These are phyloP conservation scores for Boletus sensibilis DNA, from an alignment of 768 basidiomycete genomes.

Conservation along the genomic window DNA sequence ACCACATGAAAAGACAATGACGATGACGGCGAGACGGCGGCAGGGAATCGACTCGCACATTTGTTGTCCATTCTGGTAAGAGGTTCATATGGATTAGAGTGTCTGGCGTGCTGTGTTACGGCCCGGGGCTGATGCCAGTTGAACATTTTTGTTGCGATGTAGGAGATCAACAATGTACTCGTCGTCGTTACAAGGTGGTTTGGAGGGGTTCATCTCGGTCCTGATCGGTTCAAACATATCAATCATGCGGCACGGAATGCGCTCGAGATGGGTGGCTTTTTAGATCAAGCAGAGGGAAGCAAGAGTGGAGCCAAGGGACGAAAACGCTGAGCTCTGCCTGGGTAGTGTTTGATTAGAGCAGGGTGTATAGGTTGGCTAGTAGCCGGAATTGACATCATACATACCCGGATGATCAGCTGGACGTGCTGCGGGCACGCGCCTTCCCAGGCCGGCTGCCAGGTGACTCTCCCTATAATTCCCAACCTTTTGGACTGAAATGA, in stretches of 20 bases:
- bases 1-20: conserved; percentile 67
- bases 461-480: conserved; percentile 2
- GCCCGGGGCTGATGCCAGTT: neutral
- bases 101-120: neutral
- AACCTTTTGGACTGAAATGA: conserved; percentile 9
- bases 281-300: conserved; percentile 49
- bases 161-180: conserved; percentile 83
- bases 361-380: neutral
- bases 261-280: conserved; percentile 82
- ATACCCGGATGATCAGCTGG: neutral
- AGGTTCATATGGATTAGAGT: neutral
- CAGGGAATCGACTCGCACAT: conserved; percentile 87
- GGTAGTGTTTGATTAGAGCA: neutral
- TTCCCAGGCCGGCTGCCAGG: conserved; percentile 8
- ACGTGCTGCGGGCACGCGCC: neutral
- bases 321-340: conserved; percentile 21
- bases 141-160: neutral
- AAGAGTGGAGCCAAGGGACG: conserved; percentile 26
- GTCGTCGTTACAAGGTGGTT: conserved; percentile 94
- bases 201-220: conserved; percentile 87
- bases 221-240: conserved; percentile 90
- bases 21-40: conserved; percentile 92
- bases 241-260: conserved; percentile 94
- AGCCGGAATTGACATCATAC: neutral
- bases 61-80: conserved; percentile 83